Conservation (phyloP, 2,329 filamentous ascomycete species). For the Hypoxylon sp. region DNA sequence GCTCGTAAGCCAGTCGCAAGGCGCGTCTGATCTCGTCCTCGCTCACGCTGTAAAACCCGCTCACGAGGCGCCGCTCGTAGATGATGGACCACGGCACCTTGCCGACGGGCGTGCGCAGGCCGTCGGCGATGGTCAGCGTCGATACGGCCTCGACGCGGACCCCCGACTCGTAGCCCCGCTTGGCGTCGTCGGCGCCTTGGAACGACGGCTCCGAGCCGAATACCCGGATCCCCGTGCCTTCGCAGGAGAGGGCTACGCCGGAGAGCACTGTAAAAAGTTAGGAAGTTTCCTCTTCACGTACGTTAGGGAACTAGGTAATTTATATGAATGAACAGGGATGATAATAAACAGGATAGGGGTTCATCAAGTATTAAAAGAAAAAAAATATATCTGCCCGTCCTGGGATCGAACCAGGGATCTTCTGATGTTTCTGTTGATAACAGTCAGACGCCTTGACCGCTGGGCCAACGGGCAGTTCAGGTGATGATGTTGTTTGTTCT, state of each 20-base stretch:
- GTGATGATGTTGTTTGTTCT: background rate
- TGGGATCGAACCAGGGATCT: constrained; percentile 37
- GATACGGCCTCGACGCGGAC: constrained; percentile 76
- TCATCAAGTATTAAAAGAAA: background rate
- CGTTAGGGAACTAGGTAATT: background rate
- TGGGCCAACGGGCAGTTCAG: constrained; percentile 30
- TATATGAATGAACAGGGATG: background rate
- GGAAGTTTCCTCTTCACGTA: background rate
- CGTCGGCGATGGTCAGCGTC: constrained; percentile 88
- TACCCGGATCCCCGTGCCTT: constrained; percentile 79
- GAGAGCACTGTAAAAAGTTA: constrained; percentile 69
- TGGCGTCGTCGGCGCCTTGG: constrained; percentile 86
- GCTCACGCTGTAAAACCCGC: constrained; percentile 78
- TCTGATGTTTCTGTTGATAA: constrained; percentile 30
- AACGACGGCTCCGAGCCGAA: constrained; percentile 90
- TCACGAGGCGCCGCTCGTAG: constrained; percentile 77
- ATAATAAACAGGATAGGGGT: background rate
- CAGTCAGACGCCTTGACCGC: constrained; percentile 38
- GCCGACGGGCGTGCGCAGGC: constrained; percentile 86
- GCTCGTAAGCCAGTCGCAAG: constrained; percentile 83
- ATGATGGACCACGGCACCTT: constrained; percentile 82
- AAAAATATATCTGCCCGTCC: constrained; percentile 26
- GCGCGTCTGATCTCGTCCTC: constrained; percentile 87
- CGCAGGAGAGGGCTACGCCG: constrained; percentile 83
- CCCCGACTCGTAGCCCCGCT: constrained; percentile 76